Base-by-base conservation (phyloP, 2,329 filamentous ascomycete genomes). In the Cephalotrichum gorgonifer region DNA sequence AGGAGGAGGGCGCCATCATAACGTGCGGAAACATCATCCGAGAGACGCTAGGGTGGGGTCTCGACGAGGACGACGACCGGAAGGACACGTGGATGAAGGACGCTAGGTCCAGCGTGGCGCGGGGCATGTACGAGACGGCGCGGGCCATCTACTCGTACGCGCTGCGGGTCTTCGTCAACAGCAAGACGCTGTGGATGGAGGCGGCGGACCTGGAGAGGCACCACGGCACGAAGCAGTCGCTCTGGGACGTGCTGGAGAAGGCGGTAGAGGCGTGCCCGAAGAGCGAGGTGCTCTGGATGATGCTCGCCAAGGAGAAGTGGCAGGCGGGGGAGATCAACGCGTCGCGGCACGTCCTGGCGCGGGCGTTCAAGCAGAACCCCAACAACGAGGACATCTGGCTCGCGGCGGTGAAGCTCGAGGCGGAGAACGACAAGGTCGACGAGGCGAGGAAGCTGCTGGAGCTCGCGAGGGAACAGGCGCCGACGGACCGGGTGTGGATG, bases 321-420 rank as follows among this genome's bases (percentile, higher is more conserved):
- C 81, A 93, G 60, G 80, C 85, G 2, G 89, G 89, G 45, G 85
- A 95, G 58, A 82, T 95, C 42, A 85, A 95, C 61, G 88, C 88
- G 53, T 90, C 93, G 12, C 80, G 93, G 50, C 75, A 82, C 53
- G 89, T 97, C 1, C 79, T 98, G 15, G 91, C 83, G 26, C 81
- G 85, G 54, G 93, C 91, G 5, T 98, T 98, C 73, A 85, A 91
- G 57, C 88, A 95, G 62, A 94, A 97, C 58, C 88, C 88, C 1
- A 90, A 94, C 64, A 96, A 95, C 67, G 93, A 98, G 65, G 89
- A 97, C 63, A 96, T 98, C 55, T 98, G 93, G 85, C 82, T 96
- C 44, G 87, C 90, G 15, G 93, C 93, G 43, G 93, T 98, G 55
- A 95, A 96, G 64, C 80, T 98, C 27, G 93, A 98, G 67, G 88